Evolutionary conservation across 2,329 filamentous ascomycete genomes (phyloP).

Genomic region (Sporothrix protearum): DNA sequence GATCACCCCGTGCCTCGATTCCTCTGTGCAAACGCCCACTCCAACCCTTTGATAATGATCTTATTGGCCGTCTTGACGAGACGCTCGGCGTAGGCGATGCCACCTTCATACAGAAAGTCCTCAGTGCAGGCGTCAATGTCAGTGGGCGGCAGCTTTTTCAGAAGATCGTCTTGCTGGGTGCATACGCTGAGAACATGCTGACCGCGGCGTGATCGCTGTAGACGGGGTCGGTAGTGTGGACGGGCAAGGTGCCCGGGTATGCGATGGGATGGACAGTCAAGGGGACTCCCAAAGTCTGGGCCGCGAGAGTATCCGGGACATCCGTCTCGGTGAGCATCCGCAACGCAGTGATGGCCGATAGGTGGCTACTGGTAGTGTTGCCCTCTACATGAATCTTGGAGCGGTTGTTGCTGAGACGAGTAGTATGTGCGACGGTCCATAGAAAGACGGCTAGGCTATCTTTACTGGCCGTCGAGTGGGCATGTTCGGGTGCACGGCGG

Average conservation of each 20-base stretch:
- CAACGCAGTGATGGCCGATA: background rate
- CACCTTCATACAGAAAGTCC: background rate
- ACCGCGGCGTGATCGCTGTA: background rate
- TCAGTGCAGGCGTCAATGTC: background rate
- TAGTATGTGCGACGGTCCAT: background rate
- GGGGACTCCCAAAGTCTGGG: background rate
- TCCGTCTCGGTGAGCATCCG: background rate
- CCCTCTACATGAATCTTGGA: background rate
- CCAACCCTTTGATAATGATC: background rate
- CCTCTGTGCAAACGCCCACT: background rate
- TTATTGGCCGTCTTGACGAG: background rate
- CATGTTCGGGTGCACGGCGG: background rate
- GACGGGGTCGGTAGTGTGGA: background rate
- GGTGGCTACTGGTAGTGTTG: background rate
- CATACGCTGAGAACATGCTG: background rate
- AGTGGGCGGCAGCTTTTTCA: background rate
- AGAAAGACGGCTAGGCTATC: background rate
- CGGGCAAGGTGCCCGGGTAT: background rate
- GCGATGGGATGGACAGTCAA: background rate
- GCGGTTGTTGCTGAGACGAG: background rate
- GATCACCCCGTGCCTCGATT: background rate
- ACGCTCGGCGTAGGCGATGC: background rate
- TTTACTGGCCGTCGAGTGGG: background rate
- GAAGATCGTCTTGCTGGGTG: background rate
- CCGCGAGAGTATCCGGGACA: background rate